Evolutionary conservation across 2,329 filamentous ascomycete species (phyloP).

Genomic region (Colletotrichum sp.): DNA sequence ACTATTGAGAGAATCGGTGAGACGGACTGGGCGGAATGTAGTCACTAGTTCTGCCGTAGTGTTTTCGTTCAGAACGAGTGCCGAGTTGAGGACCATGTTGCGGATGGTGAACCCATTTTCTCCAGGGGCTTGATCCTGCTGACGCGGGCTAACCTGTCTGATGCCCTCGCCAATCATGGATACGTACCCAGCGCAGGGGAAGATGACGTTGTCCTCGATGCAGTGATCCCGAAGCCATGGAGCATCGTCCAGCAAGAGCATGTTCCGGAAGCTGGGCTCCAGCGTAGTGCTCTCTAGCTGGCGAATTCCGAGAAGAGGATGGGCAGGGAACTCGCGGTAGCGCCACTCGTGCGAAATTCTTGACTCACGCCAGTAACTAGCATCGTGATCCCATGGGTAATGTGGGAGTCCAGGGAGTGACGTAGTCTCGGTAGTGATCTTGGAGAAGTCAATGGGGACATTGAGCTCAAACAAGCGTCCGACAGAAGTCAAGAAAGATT

Average conservation of each 20-base stretch:
- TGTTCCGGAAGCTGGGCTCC: background rate
- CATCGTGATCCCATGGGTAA: background rate
- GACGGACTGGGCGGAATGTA: background rate
- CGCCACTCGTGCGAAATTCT: background rate
- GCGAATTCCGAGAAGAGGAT: background rate
- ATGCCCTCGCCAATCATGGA: background rate
- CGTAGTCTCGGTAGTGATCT: background rate
- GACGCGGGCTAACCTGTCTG: background rate
- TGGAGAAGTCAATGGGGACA: background rate
- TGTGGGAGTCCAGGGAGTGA: background rate
- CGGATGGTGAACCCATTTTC: background rate
- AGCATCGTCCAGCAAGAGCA: background rate
- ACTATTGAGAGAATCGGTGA: background rate
- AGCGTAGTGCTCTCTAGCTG: background rate
- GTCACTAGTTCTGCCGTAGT: background rate
- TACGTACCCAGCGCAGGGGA: background rate
- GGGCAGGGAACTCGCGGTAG: background rate
- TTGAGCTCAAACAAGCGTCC: conserved; percentile 7
- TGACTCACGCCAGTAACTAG: background rate
- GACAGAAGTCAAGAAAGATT: background rate
- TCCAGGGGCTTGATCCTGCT: background rate
- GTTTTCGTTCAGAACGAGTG: background rate
- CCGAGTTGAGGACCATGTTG: background rate
- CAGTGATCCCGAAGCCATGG: background rate
- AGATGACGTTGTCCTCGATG: background rate